Percentiles rank a stretch among this genome's conserved stretches.
phyloP scores from a whole-genome alignment of 2,329 filamentous ascomycete genomes.

The Aspergillus sp. region DNA sequence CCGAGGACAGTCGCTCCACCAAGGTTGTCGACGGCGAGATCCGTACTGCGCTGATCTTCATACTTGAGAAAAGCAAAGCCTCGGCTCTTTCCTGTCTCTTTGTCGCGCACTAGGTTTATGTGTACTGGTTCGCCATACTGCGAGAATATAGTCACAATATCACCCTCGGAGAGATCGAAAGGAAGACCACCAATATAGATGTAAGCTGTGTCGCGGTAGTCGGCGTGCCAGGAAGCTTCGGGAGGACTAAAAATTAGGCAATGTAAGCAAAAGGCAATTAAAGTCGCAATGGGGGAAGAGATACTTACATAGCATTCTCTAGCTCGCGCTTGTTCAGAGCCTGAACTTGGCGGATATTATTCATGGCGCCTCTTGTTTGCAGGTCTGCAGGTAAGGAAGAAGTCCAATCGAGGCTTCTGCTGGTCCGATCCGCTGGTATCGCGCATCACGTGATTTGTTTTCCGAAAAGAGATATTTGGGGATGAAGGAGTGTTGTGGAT shows the following conservation, averaged over 20 bases:
- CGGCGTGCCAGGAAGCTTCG: conserved; percentile 91
- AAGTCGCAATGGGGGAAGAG: not conserved
- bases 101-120: conserved; percentile 88
- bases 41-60: conserved; percentile 93
- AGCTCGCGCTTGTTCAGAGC: conserved; percentile 93
- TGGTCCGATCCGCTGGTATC: not conserved
- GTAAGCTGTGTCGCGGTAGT: conserved; percentile 97
- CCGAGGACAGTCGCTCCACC: conserved; percentile 82
- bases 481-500: conserved; percentile 8
- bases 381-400: not conserved
- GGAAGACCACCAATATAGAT: conserved; percentile 94
- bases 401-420: not conserved
- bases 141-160: conserved; percentile 93
- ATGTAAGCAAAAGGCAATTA: conserved; percentile 4
- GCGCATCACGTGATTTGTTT: conserved; percentile 5
- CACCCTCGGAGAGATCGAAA: conserved; percentile 90
- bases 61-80: conserved; percentile 98
- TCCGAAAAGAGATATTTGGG: conserved; percentile 9
- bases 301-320: conserved; percentile 75
- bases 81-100: conserved; percentile 90
- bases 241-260: conserved; percentile 60
- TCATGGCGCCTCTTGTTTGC: conserved; percentile 61
- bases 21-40: conserved; percentile 93
- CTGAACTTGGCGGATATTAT: conserved; percentile 88
- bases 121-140: conserved; percentile 95